Evolutionary conservation across 2,329 filamentous ascomycete genomes (phyloP), one percentile per base, ranked within the genome.

Genomic region (Drechslerella dactyloides): DNA sequence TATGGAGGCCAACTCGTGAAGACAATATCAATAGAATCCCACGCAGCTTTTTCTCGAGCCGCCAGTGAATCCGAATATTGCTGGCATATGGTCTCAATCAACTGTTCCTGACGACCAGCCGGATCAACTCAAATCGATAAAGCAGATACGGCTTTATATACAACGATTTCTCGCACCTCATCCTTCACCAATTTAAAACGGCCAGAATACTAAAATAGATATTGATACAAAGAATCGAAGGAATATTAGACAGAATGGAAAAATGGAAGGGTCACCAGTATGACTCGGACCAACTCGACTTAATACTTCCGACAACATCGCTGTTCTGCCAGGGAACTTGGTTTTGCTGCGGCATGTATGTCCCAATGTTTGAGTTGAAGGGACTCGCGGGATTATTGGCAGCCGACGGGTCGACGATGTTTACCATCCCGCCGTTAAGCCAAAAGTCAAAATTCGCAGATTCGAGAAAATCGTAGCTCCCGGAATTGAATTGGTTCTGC

Each of bases 401-500:
- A 33, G 59, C 42, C 33, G 54, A 64, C 35, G 66, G 66, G 40
- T 70, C 66, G 33, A 64, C 66, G 48, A 53, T 64, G 46, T 70
- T 70, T 17, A 70, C 66, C 53, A 70, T 70, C 4, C 66, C 66
- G 17, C 66, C 66, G 21, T 70, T 70, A 53, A 70, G 50, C 66
- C 66, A 70, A 44, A 70, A 70, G n/a, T 70, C 66, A 21, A 70
- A 70, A 51, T 70, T 70, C 1, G 66, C 66, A n/a, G 63, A 59
- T 42, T 70, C 66, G 2, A 70, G 42, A 40, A 70, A 70, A 37
- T 70, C 66, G 30, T 70, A 70, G n/a, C 63, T 64, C 27, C 66
- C 59, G 17, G 61, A 59, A 40, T 46, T 52, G 23, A 64, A 70
- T 48, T 64, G 66, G 7, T 70, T 59, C 11, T 57, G 66, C 33